These are phyloP conservation scores for Scortechinia acanthostroma DNA, from an alignment of 2,329 filamentous ascomycete genomes.

Conservation along the genomic window DNA sequence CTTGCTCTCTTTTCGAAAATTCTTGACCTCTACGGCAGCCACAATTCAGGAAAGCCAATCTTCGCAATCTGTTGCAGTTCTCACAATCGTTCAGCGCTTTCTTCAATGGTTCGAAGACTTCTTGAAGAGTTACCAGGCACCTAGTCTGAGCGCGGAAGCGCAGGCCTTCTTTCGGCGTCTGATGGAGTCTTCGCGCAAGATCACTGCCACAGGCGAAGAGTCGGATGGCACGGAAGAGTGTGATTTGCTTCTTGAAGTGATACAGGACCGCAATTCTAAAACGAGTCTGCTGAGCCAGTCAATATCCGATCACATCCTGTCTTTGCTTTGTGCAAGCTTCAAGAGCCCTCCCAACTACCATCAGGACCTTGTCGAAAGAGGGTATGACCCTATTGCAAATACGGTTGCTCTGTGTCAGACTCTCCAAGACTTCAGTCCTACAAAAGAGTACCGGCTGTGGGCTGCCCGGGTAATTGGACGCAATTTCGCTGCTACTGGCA, in stretches of 20 bases:
- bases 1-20: conserved; percentile 70
- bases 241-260: conserved; percentile 69
- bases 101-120: conserved; percentile 72
- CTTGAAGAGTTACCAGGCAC: conserved; percentile 53
- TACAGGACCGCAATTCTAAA: conserved; percentile 62
- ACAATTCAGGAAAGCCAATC: neutral
- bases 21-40: conserved; percentile 68
- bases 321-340: conserved; percentile 47
- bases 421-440: conserved; percentile 25
- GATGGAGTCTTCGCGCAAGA: conserved; percentile 31
- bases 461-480: conserved; percentile 77
- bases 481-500: conserved; percentile 72
- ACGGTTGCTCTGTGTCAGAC: conserved; percentile 54
- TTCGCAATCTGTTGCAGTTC: conserved; percentile 67
- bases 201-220: conserved; percentile 55
- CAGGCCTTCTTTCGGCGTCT: conserved; percentile 52
- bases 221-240: conserved; percentile 69
- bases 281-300: conserved; percentile 22
- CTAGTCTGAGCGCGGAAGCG: conserved; percentile 34
- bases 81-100: conserved; percentile 70
- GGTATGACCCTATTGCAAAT: conserved; percentile 53
- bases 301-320: conserved; percentile 63
- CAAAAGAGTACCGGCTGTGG: conserved; percentile 73
- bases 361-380: conserved; percentile 63
- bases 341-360: conserved; percentile 43